Conservation (phyloP, 1,284 basidiomycete genomes). For the Phellopilus nigrolimitatus region DNA sequence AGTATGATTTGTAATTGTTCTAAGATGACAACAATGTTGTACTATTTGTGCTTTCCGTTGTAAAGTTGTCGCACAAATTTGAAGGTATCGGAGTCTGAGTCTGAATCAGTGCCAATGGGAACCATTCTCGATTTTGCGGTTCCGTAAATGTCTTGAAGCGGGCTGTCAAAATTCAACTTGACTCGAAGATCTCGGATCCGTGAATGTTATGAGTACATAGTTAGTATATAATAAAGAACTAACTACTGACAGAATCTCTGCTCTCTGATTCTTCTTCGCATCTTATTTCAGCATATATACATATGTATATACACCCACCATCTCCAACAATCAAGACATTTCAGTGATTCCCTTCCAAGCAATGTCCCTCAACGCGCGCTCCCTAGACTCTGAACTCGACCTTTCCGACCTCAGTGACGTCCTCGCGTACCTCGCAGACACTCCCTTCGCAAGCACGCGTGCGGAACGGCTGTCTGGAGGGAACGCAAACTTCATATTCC, state of each 20-base stretch:
- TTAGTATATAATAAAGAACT: too few species aligned
- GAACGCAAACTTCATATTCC: conserved; percentile 47
- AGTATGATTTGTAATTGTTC: conserved; percentile 5
- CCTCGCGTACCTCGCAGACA: conserved; percentile 33
- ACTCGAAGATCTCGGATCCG: too few species aligned
- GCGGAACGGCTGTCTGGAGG: conserved; percentile 44
- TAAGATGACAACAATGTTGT: conserved; percentile 8
- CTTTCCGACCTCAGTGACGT: conserved; percentile 35
- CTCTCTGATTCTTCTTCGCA: too few species aligned
- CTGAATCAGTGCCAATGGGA: too few species aligned
- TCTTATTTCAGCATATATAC: too few species aligned
- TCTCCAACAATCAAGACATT: too few species aligned
- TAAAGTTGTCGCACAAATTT: neutral
- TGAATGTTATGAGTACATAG: too few species aligned
- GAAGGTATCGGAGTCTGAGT: neutral
- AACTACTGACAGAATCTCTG: too few species aligned
- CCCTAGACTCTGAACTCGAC: conserved; percentile 23
- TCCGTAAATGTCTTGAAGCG: too few species aligned
- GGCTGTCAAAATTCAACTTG: too few species aligned
- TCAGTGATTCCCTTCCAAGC: neutral
- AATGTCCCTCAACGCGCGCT: neutral
- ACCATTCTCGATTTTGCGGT: too few species aligned
- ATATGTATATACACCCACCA: too few species aligned
- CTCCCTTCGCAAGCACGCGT: conserved; percentile 35
- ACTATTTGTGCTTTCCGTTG: neutral